Evolutionary conservation across 495 filamentous ascomycete species (phyloP).

Genomic region (Cercophora scortea): DNA sequence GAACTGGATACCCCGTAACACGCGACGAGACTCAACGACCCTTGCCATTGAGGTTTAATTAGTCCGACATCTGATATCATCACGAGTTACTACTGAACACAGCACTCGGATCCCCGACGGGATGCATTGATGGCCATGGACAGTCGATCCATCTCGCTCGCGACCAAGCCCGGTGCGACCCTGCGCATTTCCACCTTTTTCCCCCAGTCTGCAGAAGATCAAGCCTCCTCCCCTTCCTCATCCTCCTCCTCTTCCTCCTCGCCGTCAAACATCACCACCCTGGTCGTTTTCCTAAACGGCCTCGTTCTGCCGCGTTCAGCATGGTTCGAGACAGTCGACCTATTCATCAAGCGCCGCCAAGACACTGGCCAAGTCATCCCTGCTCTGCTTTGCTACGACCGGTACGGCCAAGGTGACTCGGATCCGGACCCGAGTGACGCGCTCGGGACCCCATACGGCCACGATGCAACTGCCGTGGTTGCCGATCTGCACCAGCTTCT

Average conservation of each 20-base stretch:
- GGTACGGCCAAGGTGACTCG: conserved; percentile 54
- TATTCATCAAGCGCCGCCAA: conserved; percentile 26
- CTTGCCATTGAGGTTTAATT: too few species aligned
- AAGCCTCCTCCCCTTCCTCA: conserved; percentile 3
- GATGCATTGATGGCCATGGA: conserved; percentile 7
- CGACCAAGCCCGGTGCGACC: conserved; percentile 15
- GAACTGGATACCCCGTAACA: neutral
- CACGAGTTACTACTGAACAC: too few species aligned
- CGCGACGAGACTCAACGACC: too few species aligned
- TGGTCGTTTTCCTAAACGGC: conserved; percentile 58
- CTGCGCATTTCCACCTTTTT: conserved; percentile 10
- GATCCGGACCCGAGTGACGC: conserved; percentile 47
- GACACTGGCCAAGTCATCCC: conserved; percentile 26
- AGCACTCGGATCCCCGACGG: neutral
- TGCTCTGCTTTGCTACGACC: conserved; percentile 52
- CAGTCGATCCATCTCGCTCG: conserved; percentile 6
- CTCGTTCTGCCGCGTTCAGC: conserved; percentile 42
- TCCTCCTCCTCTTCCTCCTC: neutral
- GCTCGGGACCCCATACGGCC: conserved; percentile 39
- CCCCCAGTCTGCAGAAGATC: neutral
- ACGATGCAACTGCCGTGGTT: conserved; percentile 41
- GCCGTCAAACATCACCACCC: conserved; percentile 11
- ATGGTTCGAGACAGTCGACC: conserved; percentile 41
- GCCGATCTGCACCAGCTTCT: conserved; percentile 47
- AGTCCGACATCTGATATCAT: too few species aligned